Percentiles rank a stretch among this genome's conserved stretches.
Evolutionary conservation across 805 yeast genomes (phyloP).

Genomic region (Tetrapisispora phaffii): DNA sequence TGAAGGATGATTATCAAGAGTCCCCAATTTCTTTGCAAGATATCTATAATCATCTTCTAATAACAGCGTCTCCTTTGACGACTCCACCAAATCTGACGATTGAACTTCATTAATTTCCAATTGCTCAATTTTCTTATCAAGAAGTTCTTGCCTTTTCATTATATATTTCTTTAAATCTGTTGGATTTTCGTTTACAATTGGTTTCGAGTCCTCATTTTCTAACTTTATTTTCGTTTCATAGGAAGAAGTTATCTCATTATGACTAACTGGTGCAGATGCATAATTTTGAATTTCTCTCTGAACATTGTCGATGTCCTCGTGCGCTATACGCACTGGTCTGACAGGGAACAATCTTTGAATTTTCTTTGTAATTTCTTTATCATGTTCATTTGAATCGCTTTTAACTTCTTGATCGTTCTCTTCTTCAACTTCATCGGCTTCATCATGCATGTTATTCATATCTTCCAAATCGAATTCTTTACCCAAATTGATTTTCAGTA

Average conservation of each 20-base stretch:
- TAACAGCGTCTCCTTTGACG: conserved; percentile 29
- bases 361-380: conserved; percentile 5
- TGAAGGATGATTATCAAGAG: conserved; percentile 27
- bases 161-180: conserved; percentile 12
- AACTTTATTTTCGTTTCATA: background rate
- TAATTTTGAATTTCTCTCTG: conserved; percentile 27
- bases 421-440: background rate
- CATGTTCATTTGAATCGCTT: conserved; percentile 6
- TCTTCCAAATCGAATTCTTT: conserved; percentile 44
- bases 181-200: conserved; percentile 17
- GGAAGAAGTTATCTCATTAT: conserved; percentile 22
- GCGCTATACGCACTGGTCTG: conserved; percentile 49
- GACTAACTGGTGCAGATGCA: conserved; percentile 16
- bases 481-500: conserved; percentile 51
- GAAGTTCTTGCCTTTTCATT: conserved; percentile 15
- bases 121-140: background rate
- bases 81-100: conserved; percentile 28
- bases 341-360: conserved; percentile 49
- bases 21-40: conserved; percentile 24
- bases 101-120: conserved; percentile 11
- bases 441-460: background rate
- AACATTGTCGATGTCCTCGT: conserved; percentile 31
- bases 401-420: conserved; percentile 20
- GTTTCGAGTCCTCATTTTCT: background rate
- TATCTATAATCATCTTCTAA: conserved; percentile 33